Evolutionary conservation across 2,329 filamentous ascomycete species (phyloP), one percentile per base, ranked within the genome.

Genomic region (Boeremia lycopersici): DNA sequence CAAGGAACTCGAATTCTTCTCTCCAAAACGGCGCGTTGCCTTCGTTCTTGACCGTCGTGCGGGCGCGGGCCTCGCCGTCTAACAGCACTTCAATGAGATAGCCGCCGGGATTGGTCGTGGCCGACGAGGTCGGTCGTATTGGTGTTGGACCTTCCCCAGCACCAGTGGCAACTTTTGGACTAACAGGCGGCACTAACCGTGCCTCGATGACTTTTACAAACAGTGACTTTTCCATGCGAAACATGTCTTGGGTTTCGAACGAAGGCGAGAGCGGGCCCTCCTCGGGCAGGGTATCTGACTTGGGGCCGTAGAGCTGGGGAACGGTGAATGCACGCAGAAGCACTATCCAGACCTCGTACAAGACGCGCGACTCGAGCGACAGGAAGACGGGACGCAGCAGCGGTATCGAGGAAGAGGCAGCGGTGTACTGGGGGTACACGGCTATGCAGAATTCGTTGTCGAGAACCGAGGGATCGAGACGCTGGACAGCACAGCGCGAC

Each of bases 331-430:
- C 92, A 59, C 93, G 86, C 28, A 99, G 76, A 9, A 99, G 79
- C 6, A 96, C 93, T 67, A 96, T 93, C 95, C 95, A 99, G 11
- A 97, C 95, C 72, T 99, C 95, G 67, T 96, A 96, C n/a, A 96
- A 81, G 6, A 96, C 86, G 36, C 93, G 85, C 25, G 86, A 93
- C 64, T 98, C 93, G 39, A 97, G 77, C 3, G 91, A 89, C 30
- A 99, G 81, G 71, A 96, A 97, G 31, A 98, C 87, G 0, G 95
- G 93, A n/a, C 90, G 86, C 55, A 91, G 87, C 26, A 93, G 84
- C 6, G 89, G 89, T 51, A 93, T 81, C 15, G 89, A 84, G 2
- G 86, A 89, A 1, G 90, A 84, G 17, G 86, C 86, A 9, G 89
- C 83, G 0, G 91, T 87, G 75, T 99, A 98, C 59, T 93, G 93